Evolutionary conservation across 306 rosid species (phyloP), one percentile per base, ranked within the genome.

Genomic region (Dryas octopetala): DNA sequence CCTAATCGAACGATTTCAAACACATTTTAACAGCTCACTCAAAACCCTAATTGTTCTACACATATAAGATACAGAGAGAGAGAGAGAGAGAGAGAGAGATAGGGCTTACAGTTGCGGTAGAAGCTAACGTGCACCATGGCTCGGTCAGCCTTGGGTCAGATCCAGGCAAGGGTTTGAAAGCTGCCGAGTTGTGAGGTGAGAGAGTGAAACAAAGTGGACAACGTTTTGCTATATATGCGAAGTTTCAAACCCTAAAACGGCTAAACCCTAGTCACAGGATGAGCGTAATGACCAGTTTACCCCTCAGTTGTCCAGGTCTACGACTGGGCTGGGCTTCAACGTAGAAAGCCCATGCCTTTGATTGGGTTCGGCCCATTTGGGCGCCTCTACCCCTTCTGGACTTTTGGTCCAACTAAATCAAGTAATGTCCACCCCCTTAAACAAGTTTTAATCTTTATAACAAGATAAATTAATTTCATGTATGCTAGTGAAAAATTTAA

Each of bases 101-200:
- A 10, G 19, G 63, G 49, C 73, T 61, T 75, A 80, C 84, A 80
- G 68, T 80, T 80, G 55, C 73, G 84, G 57, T 80, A 80, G 62
- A 62, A 63, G 69, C 41, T 32, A 32, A 80, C 84, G 84, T 80
- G 84, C 46, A 80, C 84, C 84, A 80, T 80, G 64, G 69, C 67
- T 80, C 11, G 44, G 73, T 15, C 69, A 40, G 66, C 74, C 53
- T 40, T 19, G 1, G 47, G 44, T 68, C 59, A 17, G 68, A 41
- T 60, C 53, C 61, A 41, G 55, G 10, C 17, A 17, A 62, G 66
- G 12, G 49, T 2, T 19, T 1, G 45, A 8, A 47, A 13, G 41
- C 58, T n/a, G 66, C 75, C 6, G 59, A 74, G 57, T 32, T 19
- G n/a, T 32, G 44, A 68, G 44, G 62, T 6, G 45, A 45, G 41